phyloP scores from a whole-genome alignment of 306 rosid species.

The Lithocarpus polystachyus region DNA sequence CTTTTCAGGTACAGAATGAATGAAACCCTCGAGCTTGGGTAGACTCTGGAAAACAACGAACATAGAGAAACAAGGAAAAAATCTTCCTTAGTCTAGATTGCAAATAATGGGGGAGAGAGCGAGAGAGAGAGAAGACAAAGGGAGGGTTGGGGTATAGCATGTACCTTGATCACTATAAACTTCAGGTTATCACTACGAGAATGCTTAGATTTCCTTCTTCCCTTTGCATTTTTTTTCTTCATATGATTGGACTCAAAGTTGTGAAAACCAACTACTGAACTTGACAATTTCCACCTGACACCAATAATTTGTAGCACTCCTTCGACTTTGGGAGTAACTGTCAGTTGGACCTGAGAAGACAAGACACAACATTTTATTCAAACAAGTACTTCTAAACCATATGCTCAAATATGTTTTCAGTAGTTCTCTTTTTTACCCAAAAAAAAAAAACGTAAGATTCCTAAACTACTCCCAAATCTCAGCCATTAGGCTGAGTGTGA shows the following conservation, averaged over 20 bases:
- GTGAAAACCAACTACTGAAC: conserved; percentile 69
- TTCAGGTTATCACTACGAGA: conserved; percentile 54
- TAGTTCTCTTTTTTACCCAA: not conserved
- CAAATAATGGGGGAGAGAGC: not conserved
- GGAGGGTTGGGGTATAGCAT: conserved; percentile 6
- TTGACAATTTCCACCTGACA: conserved; percentile 84
- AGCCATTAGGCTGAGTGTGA: too few relatives aligned
- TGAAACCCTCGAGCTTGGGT: conserved; percentile 80
- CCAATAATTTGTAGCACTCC: conserved; percentile 83
- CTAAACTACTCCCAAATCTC: not conserved
- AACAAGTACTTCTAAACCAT: not conserved
- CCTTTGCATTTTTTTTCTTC: conserved; percentile 55
- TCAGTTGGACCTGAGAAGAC: conserved; percentile 73
- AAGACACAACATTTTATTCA: conserved; percentile 1
- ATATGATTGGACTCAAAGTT: conserved; percentile 56
- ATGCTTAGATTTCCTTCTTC: conserved; percentile 49
- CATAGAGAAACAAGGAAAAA: not conserved
- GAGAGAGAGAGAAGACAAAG: conserved; percentile 5
- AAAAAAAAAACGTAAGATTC: not conserved
- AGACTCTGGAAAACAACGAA: conserved; percentile 55
- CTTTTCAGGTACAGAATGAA: conserved; percentile 62
- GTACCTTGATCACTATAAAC: conserved; percentile 85
- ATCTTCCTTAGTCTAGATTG: conserved; percentile 22
- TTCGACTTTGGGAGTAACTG: conserved; percentile 72
- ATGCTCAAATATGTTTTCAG: not conserved